Percentiles rank a stretch among this genome's conserved stretches.
phyloP scores from a whole-genome alignment of 805 yeast species.

The Candida golubevii region DNA sequence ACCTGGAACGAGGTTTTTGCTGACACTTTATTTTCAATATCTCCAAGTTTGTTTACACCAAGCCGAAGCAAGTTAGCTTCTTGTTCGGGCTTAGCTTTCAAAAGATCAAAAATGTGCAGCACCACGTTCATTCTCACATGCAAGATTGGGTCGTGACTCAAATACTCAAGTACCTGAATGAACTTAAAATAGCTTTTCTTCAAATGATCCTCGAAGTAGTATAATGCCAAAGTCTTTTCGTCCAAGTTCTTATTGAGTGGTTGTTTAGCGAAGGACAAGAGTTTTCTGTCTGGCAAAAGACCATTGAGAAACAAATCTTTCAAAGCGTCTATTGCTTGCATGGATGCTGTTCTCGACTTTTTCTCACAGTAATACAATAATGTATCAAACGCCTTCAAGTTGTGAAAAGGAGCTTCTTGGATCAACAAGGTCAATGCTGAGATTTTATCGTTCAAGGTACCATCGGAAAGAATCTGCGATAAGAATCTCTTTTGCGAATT shows the following conservation, averaged over 20 bases:
- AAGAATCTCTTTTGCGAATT: conserved; percentile 83
- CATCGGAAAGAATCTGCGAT: conserved; percentile 81
- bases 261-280: conserved; percentile 68
- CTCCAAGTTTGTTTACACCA: conserved; percentile 94
- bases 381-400: conserved; percentile 76
- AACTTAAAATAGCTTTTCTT: conserved; percentile 73
- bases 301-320: conserved; percentile 85
- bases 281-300: conserved; percentile 79
- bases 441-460: conserved; percentile 93
- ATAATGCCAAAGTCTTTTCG: conserved; percentile 57
- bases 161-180: conserved; percentile 67
- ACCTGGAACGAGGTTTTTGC: conserved; percentile 82
- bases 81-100: conserved; percentile 90
- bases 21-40: conserved; percentile 82
- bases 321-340: conserved; percentile 84
- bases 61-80: conserved; percentile 84
- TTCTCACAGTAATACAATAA: conserved; percentile 76
- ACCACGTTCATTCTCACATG: conserved; percentile 80
- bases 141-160: conserved; percentile 87
- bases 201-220: conserved; percentile 85
- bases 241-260: conserved; percentile 47
- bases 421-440: conserved; percentile 88
- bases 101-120: conserved; percentile 70
- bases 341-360: conserved; percentile 88
- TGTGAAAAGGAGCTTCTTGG: conserved; percentile 94